Percentiles rank a stretch among this genome's conserved stretches.
These are phyloP conservation scores for Diplotaxis tenuifolia DNA, from an alignment of 345 rosid species.

Conservation along the genomic window DNA sequence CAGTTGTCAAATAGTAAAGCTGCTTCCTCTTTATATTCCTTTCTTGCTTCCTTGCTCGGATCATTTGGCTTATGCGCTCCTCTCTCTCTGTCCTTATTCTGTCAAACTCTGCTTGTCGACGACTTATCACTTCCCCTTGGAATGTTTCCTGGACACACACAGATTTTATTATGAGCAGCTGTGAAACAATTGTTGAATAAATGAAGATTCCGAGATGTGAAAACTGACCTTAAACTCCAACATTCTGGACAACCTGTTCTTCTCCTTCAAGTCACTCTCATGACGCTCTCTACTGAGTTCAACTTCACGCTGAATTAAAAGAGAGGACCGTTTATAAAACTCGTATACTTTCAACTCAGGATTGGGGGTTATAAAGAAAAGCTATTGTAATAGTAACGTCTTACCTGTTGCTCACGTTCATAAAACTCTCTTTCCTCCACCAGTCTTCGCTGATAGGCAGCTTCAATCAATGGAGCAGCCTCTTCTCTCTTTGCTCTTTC, in stretches of 20 bases:
- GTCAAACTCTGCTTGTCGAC: conserved; percentile 69
- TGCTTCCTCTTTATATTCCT: conserved; percentile 73
- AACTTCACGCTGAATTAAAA: conserved; percentile 64
- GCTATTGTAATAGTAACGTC: background rate
- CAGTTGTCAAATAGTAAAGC: conserved; percentile 56
- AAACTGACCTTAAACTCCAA: conserved; percentile 36
- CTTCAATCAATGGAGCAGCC: conserved; percentile 91
- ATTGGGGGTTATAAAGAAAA: background rate
- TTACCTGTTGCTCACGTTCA: conserved; percentile 89
- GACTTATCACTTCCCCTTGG: conserved; percentile 68
- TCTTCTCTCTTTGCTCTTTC: conserved; percentile 98
- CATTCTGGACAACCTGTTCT: conserved; percentile 74
- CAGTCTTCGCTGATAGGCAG: conserved; percentile 76
- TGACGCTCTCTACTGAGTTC: conserved; percentile 89
- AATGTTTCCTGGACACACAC: conserved; percentile 50
- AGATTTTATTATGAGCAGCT: background rate
- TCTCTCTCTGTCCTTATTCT: conserved; percentile 60
- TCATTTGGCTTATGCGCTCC: conserved; percentile 68
- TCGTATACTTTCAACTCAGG: background rate
- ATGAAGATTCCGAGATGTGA: background rate
- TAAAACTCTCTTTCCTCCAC: conserved; percentile 82
- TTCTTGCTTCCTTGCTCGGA: conserved; percentile 61
- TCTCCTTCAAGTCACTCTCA: conserved; percentile 92
- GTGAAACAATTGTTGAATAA: background rate
- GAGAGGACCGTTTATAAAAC: background rate